Conservation (phyloP, 805 yeast genomes). For the Myxozyma neglecta region DNA sequence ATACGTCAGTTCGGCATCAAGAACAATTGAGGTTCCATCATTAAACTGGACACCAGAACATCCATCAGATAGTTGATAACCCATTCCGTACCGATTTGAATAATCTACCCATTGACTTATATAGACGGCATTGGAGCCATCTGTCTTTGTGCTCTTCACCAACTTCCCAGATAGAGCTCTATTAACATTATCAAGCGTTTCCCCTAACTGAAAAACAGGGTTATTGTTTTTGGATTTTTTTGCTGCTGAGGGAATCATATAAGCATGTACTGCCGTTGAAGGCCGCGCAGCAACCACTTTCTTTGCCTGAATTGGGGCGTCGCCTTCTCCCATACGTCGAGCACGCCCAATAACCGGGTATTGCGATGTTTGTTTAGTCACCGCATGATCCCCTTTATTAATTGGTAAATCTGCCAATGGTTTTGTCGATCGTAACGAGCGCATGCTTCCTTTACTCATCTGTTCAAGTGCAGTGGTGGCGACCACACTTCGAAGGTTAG, state of each 20-base stretch:
- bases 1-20: slow-evolving; percentile 42
- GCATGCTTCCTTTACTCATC: slow-evolving; percentile 4
- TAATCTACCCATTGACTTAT: slow-evolving; percentile 98
- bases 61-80: slow-evolving; percentile 87
- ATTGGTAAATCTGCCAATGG: slow-evolving; percentile 28
- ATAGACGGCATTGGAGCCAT: slow-evolving; percentile 40
- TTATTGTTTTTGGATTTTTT: neutral
- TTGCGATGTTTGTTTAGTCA: neutral
- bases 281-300: neutral
- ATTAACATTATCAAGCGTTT: slow-evolving; percentile 3
- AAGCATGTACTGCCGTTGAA: neutral
- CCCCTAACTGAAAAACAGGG: neutral
- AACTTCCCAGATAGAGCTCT: slow-evolving; percentile 5
- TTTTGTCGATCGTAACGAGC: slow-evolving; percentile 9
- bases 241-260: neutral
- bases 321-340: slow-evolving; percentile 20
- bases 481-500: slow-evolving; percentile 21
- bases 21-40: slow-evolving; percentile 77
- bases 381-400: slow-evolving; percentile 2
- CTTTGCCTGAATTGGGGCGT: neutral
- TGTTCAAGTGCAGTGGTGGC: slow-evolving; percentile 16
- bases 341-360: slow-evolving; percentile 21
- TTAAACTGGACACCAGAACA: slow-evolving; percentile 88
- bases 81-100: slow-evolving; percentile 91
- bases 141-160: neutral